phyloP scores from a whole-genome alignment of 148 eudicot genomes.

The Vaccinium darrowii region DNA sequence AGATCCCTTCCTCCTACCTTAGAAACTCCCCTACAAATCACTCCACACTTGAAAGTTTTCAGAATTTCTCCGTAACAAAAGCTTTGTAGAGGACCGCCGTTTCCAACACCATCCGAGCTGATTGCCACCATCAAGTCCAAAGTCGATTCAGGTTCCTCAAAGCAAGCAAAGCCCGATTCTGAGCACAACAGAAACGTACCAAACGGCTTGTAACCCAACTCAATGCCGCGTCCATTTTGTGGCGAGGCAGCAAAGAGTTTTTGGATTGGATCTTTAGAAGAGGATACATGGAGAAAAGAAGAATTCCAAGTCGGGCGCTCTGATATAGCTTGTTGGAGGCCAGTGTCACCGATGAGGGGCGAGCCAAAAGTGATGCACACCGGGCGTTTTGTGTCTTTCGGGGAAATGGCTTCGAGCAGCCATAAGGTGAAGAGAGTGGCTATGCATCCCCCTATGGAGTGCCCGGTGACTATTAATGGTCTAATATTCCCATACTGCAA shows the following conservation, averaged over 20 bases:
- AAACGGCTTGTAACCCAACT: slow-evolving; percentile 25
- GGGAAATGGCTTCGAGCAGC: slow-evolving; percentile 24
- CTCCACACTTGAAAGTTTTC: background rate
- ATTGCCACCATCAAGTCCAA: slow-evolving; percentile 19
- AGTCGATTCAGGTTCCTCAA: slow-evolving; percentile 29
- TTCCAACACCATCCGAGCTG: background rate
- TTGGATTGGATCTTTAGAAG: slow-evolving; percentile 16
- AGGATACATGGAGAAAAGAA: slow-evolving; percentile 30
- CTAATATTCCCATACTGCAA: slow-evolving; percentile 16
- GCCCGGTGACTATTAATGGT: slow-evolving; percentile 36
- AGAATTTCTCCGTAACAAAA: slow-evolving; percentile 22
- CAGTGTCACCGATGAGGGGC: slow-evolving; percentile 31
- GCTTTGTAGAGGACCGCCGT: background rate
- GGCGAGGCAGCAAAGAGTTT: background rate
- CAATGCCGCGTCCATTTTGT: background rate
- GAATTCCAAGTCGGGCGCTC: slow-evolving; percentile 32
- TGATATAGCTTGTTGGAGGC: slow-evolving; percentile 27
- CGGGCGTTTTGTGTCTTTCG: slow-evolving; percentile 12
- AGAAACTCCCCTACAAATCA: slow-evolving; percentile 19
- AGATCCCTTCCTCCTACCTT: background rate
- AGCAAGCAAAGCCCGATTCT: slow-evolving; percentile 21
- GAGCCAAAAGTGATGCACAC: slow-evolving; percentile 41
- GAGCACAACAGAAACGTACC: slow-evolving; percentile 30
- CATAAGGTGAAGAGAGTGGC: slow-evolving; percentile 38
- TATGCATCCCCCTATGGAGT: slow-evolving; percentile 32